These are phyloP conservation scores for Coniochaeta prunicola DNA, from an alignment of 2,329 filamentous ascomycete species.

Conservation along the genomic window DNA sequence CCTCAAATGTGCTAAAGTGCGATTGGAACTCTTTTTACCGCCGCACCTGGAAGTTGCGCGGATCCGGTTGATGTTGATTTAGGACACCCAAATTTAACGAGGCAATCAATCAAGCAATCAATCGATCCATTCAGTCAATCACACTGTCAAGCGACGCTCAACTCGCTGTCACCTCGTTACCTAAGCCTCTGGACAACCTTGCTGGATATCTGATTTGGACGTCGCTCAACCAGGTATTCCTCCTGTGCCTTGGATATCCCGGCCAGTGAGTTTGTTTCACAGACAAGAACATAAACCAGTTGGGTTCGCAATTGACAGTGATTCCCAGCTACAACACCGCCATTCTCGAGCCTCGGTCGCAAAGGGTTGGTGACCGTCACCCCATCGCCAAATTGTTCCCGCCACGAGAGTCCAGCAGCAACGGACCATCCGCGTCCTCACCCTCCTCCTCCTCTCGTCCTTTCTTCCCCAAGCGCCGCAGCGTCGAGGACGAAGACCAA, in stretches of 20 bases:
- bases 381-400: constrained; percentile 41
- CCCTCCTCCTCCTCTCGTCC: constrained; percentile 27
- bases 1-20: neutral
- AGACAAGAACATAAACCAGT: too few relatives aligned
- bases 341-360: neutral
- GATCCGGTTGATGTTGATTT: neutral
- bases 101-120: neutral
- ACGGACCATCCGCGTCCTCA: constrained; percentile 27
- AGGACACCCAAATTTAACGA: neutral
- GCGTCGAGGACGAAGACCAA: constrained; percentile 26
- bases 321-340: neutral
- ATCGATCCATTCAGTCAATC: neutral
- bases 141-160: neutral
- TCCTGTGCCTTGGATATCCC: neutral
- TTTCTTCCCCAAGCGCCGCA: constrained; percentile 13
- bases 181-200: neutral
- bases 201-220: too few relatives aligned
- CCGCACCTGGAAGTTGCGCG: neutral
- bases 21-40: neutral
- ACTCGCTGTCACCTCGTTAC: neutral
- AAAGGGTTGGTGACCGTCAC: constrained; percentile 1
- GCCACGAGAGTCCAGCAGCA: constrained; percentile 32
- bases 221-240: neutral
- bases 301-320: neutral
- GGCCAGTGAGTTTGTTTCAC: neutral